A percentile compares a stretch with the other conserved stretches of the same genome.
Conservation (phyloP, 192 early-diverging fungal genomes). For the Gonapodya sp. region DNA sequence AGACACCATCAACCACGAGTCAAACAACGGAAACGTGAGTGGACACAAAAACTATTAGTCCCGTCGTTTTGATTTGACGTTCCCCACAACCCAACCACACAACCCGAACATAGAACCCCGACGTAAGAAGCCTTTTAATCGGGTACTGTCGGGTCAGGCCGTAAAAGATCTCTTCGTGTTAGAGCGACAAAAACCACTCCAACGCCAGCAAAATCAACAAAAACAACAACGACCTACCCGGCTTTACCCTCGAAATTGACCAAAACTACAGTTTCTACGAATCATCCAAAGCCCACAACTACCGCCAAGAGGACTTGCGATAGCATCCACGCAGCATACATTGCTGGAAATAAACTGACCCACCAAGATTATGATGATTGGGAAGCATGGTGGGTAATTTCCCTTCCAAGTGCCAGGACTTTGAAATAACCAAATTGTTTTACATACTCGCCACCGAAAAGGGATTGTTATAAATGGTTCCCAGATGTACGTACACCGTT, state of each 20-base stretch:
- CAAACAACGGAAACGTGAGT: neutral
- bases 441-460: neutral
- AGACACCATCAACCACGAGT: neutral
- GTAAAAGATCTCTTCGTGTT: too few species aligned
- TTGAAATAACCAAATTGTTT: neutral
- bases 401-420: neutral
- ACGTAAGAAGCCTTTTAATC: neutral
- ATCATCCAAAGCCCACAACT: neutral
- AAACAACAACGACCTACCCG: neutral
- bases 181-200: neutral
- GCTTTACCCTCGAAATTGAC: neutral
- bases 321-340: neutral
- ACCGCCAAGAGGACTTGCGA: neutral
- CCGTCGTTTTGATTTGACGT: too few species aligned
- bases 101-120: too few species aligned
- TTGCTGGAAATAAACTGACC: neutral
- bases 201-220: neutral
- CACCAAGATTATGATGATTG: conserved; percentile 1
- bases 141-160: too few species aligned
- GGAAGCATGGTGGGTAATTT: neutral
- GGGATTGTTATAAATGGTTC: neutral
- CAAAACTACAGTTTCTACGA: neutral
- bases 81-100: too few species aligned
- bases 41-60: neutral
- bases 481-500: neutral